Base-by-base conservation (phyloP, 805 yeast species). In the Monosporozyma servazzii region DNA sequence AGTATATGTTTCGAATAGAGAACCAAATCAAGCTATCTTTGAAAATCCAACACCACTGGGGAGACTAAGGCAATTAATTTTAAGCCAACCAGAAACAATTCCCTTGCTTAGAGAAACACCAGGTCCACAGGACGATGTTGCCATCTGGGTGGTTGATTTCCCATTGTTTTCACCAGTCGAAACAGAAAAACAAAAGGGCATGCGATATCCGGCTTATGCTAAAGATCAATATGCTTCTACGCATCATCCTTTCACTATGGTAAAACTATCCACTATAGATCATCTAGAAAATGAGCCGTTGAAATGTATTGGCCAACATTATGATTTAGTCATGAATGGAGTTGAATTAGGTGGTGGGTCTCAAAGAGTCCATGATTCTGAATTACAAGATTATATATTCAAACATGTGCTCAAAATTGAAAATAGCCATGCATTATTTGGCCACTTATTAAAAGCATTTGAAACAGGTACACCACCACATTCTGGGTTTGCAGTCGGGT, bases 221-320 rank as follows among this genome's bases (percentile, higher is more conserved):
- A 64, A 55, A 39, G 50, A 58, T 1, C 58, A 64, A 9, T 75
- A 74, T 47, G 80, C 76, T 40, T 79, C 98, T 0, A 90, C 97
- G 0, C 99, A 93, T 64, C 99, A 93, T 65, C 99, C 99, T 4
- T 93, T 93, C 70, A 93, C 99, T 0, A 93, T 93, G 98, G 86
- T 84, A 1, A 76, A 82, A 37, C 62, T 80, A 0, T 81, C 78
- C 13, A 96, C 88, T 62, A 84, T 84, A 58, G 77, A 77, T 1
- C 64, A 70, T 6, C 70, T 89, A 8, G 36, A 51, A 25, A 57
- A 71, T 0, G 72, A 75, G 18, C 95, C 95, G 5, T 67, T 87
- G 25, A 64, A 70, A 40, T 88, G 84, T 2, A 75, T 79, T 39
- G 99, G 98, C 10, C 95, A 87, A 60, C 99, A 93, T 67, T 93